Percentiles rank a stretch among this genome's conserved stretches.
These are phyloP conservation scores for Alternaria incomplexa DNA, from an alignment of 2,329 filamentous ascomycete genomes.

Conservation along the genomic window DNA sequence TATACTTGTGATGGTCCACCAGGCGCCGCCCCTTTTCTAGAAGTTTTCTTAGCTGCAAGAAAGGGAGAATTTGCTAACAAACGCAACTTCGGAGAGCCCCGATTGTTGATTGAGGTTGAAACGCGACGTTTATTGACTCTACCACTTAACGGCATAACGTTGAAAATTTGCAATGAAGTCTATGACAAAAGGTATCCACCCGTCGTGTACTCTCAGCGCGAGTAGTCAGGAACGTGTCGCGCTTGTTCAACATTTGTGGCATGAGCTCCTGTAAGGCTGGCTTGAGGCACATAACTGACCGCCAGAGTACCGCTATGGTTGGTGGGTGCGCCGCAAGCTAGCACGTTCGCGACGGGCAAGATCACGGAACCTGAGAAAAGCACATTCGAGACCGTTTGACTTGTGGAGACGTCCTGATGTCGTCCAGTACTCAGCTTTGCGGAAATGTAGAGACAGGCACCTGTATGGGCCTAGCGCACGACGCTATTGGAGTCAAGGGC, in stretches of 20 bases:
- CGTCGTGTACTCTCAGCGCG: slow-evolving; percentile 17
- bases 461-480: slow-evolving; percentile 7
- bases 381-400: slow-evolving; percentile 1
- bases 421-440: neutral
- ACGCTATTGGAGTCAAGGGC: slow-evolving; percentile 14
- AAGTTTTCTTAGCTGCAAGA: neutral
- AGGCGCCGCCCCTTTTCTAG: neutral
- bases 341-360: neutral
- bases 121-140: slow-evolving; percentile 21
- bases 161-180: slow-evolving; percentile 27
- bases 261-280: neutral
- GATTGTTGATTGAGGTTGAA: slow-evolving; percentile 14
- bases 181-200: slow-evolving; percentile 34
- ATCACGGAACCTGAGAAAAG: neutral
- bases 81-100: slow-evolving; percentile 16
- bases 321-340: neutral
- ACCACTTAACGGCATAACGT: slow-evolving; percentile 30
- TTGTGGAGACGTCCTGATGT: neutral
- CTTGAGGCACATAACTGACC: neutral
- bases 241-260: neutral
- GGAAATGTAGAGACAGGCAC: neutral
- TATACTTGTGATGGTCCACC: neutral
- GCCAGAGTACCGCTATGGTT: neutral
- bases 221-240: slow-evolving; percentile 6
- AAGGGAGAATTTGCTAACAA: slow-evolving; percentile 14